Conservation (phyloP, 345 rosid genomes). For the Lepidium didymum region DNA sequence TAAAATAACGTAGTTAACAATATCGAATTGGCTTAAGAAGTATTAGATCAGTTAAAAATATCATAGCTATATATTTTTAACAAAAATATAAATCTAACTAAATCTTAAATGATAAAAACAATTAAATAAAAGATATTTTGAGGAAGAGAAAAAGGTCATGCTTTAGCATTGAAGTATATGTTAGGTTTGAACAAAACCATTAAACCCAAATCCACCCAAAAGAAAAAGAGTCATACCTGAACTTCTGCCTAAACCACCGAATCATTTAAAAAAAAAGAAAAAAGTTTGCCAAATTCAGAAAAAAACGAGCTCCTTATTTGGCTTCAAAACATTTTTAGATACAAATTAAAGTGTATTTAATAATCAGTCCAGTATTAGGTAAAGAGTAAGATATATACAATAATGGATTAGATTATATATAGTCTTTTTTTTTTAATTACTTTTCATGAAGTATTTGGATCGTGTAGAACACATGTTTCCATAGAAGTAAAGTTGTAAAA, state of each 20-base stretch:
- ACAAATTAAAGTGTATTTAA: not conserved
- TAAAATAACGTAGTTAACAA: not conserved
- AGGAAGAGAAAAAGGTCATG: not conserved
- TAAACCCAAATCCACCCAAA: slow-evolving; percentile 15
- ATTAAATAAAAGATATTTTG: not conserved
- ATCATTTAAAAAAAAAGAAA: not conserved
- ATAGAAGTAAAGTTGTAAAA: not conserved
- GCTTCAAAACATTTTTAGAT: not conserved
- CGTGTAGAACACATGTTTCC: not conserved
- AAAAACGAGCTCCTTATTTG: not conserved
- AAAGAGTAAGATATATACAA: not conserved
- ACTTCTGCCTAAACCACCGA: slow-evolving; percentile 24
- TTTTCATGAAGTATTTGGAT: not conserved
- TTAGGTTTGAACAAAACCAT: slow-evolving; percentile 25
- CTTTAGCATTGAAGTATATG: slow-evolving; percentile 1
- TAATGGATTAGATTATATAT: not conserved
- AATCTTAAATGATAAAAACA: not conserved
- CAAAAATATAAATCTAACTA: not conserved
- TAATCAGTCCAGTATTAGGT: not conserved
- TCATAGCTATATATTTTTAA: not conserved
- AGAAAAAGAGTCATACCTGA: slow-evolving; percentile 25
- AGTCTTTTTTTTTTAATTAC: not conserved
- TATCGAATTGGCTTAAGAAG: not conserved
- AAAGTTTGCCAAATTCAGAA: not conserved
- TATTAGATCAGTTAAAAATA: not conserved